Evolutionary conservation across 306 rosid species (phyloP).

Genomic region (Citrullus amarus): DNA sequence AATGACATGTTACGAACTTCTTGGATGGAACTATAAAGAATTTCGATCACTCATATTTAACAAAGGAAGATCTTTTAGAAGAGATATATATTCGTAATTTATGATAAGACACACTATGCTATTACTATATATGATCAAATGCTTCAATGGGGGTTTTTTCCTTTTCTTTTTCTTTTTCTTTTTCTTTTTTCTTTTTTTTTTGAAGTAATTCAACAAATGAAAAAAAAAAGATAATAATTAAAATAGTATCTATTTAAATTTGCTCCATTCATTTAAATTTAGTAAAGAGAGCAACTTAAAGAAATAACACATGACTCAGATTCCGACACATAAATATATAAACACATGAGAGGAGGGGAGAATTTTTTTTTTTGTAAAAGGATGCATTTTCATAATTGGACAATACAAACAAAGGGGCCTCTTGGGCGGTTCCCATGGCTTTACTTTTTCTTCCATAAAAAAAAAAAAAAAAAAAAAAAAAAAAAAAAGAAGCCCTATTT

Average conservation of each 20-base stretch:
- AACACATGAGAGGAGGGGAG: constrained; percentile 1
- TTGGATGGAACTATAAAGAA: neutral
- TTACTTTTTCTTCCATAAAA: neutral
- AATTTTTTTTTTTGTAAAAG: neutral
- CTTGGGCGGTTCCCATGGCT: neutral
- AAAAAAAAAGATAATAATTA: neutral
- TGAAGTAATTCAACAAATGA: no score
- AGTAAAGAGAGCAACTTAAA: neutral
- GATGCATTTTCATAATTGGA: neutral
- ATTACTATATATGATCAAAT: neutral
- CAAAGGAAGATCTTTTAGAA: neutral
- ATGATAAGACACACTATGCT: neutral
- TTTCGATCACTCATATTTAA: neutral
- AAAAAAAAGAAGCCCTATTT: neutral
- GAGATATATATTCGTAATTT: neutral
- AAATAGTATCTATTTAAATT: neutral
- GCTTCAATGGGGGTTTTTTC: neutral
- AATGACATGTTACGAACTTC: neutral
- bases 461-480: neutral
- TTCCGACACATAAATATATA: constrained; percentile 5
- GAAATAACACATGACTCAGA: neutral
- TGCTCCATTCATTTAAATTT: neutral
- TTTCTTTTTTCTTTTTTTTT: no score
- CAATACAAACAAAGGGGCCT: constrained; percentile 1
- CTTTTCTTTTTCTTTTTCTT: neutral